Evolutionary conservation across 176 grass and related monocot species (phyloP), one percentile per base, ranked within the genome.

Genomic region (Eleusine indica): DNA sequence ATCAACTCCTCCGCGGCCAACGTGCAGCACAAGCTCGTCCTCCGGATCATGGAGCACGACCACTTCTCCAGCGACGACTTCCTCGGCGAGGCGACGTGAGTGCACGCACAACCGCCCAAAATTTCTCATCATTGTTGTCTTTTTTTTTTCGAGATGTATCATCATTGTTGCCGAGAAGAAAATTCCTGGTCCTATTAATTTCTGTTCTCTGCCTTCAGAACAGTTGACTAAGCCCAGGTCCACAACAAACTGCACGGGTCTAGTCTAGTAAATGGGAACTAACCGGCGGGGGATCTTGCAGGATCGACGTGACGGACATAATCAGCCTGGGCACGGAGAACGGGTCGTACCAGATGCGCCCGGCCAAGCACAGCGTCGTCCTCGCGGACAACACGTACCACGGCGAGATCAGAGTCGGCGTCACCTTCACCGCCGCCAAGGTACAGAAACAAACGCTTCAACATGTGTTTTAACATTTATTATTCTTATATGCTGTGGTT

Each of bases 61-160:
- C 32, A 78, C 66, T 90, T 98, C 79, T 91, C 92, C 71, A 40
- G 75, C 19, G 92, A 95, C 39, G 95, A 98, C 85, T 93, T 80
- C 87, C 74, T 98, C 61, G 95, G 95, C 39, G 82, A 93, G 71
- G 84, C 90, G 61, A 91, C 92, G 95, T 98, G 70, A 89, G 92
- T 79, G 62, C 63, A 49, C 9, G n/a, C n/a, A 29, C 77, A 53
- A 40, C 18, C 28, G 18, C 0, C 29, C 15, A 19, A 4, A 44
- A 47, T 7, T 52, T 10, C 44, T 47, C 44, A 43, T 7, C 41
- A 43, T 35, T 35, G 32, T 35, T 35, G 32, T 35, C 1, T 35
- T 35, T 35, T 35, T 35, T 35, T 25, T 25, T 25, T 25, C 0
- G 25, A 25, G 2, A 35, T 35, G 32, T 35, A 43, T 43, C 41